Percentiles rank a stretch among this genome's conserved stretches.
phyloP scores from a whole-genome alignment of 306 rosid species.

The Cucumis sativus region Cucumber_9930_V3 NC_026660.2:21939501-21940000 shows the following conservation, averaged over 20 bases:
- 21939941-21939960: too few relatives aligned
- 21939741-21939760: neutral
- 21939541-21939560: constrained; percentile 39
- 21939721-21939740: neutral
- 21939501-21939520: constrained; percentile 32
- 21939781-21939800: too few relatives aligned
- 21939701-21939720: neutral
- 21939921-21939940: too few relatives aligned
- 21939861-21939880: too few relatives aligned
- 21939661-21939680: neutral
- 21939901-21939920: too few relatives aligned
- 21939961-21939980: too few relatives aligned
- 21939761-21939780: too few relatives aligned
- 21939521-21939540: constrained; percentile 49
- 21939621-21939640: constrained; percentile 49
- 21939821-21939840: too few relatives aligned
- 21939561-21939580: constrained; percentile 60
- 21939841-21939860: too few relatives aligned
- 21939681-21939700: neutral
- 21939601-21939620: constrained; percentile 30
- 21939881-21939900: too few relatives aligned
- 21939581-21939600: constrained; percentile 34
- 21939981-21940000: too few relatives aligned
- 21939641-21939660: neutral
- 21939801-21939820: too few relatives aligned